These are phyloP conservation scores for Podila epicladia DNA, from an alignment of 192 early-diverging fungal genomes.

Conservation along the genomic window DNA sequence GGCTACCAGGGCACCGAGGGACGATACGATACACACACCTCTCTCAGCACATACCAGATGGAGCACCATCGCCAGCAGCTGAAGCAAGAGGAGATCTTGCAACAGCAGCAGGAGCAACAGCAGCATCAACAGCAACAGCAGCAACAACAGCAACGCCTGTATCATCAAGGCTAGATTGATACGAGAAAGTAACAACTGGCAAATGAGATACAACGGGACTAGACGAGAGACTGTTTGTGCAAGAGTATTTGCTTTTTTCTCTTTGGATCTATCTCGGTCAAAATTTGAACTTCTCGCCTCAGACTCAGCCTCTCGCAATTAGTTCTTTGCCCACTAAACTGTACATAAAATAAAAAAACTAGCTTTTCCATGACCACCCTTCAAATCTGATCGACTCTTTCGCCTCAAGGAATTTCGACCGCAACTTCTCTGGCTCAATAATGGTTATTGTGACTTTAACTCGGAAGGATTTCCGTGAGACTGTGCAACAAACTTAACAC, in stretches of 20 bases:
- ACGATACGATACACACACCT: slow-evolving; percentile 7
- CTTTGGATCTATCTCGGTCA: too few species aligned
- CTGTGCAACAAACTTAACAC: too few species aligned
- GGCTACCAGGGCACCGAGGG: neutral
- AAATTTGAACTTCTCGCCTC: too few species aligned
- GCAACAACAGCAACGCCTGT: slow-evolving; percentile 10
- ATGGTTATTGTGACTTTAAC: too few species aligned
- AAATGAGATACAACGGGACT: neutral
- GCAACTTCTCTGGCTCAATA: too few species aligned
- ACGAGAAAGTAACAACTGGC: neutral
- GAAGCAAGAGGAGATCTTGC: slow-evolving; percentile 33
- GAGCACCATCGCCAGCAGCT: slow-evolving; percentile 42
- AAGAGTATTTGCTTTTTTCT: neutral
- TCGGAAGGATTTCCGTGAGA: too few species aligned
- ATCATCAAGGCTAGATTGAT: neutral
- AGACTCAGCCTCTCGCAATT: too few species aligned
- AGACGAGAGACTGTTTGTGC: neutral
- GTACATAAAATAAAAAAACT: too few species aligned
- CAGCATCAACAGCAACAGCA: slow-evolving; percentile 14
- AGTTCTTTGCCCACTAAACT: too few species aligned
- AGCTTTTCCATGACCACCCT: too few species aligned
- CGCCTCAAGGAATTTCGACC: too few species aligned
- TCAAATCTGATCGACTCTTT: too few species aligned
- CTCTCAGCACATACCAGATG: slow-evolving; percentile 18
- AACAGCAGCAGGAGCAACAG: slow-evolving; percentile 16